Evolutionary conservation across 768 basidiomycete genomes (phyloP), one percentile per base, ranked within the genome.

Genomic region (Royoungia palumana): DNA sequence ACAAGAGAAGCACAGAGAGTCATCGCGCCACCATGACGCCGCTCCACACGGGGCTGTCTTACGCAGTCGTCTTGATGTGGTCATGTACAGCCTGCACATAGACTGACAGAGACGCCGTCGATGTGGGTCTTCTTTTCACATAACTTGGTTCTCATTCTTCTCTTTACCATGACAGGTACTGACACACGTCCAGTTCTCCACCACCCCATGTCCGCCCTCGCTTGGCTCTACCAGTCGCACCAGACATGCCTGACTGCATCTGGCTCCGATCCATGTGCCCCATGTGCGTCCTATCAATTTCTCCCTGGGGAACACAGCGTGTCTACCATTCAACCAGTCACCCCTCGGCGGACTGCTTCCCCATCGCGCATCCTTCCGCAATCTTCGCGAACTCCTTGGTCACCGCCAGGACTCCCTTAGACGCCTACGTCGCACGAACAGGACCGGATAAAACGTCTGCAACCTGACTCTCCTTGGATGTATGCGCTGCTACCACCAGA

Each of bases 11-110:
- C 52, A 53, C 40, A 48, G 58, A 46, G 55, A 61, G 7, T 43
- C 54, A 9, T 58, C 46, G 5, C 59, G 55, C 51, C 52, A 59
- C 47, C 58, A 61, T 32, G 66, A 67, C 20, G 50, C 74, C 44
- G 56, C 74, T 14, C 80, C 78, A 0, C 81, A 78, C 44, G 79
- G 76, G 56, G 77, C 76, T 37, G 81, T 78, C 20, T 69, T 82
- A 21, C 72, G 76, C 8, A 75, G 70, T 41, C 70, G 78, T 11
- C 65, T 82, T 16, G 82, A 83, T 65, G 64, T 75, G 2, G 79
- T 80, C 39, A 59, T 83, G n/a, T 62, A 66, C 49, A 62, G 64
- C 51, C 60, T 60, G 57, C 43, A 44, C 17, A 59, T 64, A 53
- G 59, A 64, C 45, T 32, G 65, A 61, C 28, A 41, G 25, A 6